phyloP scores from a whole-genome alignment of 305 asterid species.

The Fraxinus sp. region DNA sequence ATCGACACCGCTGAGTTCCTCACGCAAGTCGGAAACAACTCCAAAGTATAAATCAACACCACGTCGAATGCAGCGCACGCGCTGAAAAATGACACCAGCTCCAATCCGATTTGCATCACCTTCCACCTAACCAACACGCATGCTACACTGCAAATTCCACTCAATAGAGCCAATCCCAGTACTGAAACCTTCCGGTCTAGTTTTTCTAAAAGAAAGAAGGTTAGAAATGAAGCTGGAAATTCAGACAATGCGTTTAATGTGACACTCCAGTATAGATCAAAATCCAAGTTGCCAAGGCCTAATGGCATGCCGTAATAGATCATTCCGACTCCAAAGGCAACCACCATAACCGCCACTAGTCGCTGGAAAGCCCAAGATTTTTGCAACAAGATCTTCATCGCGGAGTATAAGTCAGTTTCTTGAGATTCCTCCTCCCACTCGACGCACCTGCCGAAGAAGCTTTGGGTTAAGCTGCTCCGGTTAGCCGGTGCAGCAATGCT shows the following conservation, averaged over 20 bases:
- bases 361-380: conserved; percentile 34
- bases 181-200: too few relatives aligned
- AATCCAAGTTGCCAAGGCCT: conserved; percentile 26
- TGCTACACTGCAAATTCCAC: too few relatives aligned
- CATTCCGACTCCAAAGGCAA: conserved; percentile 34
- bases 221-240: conserved; percentile 32
- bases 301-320: conserved; percentile 43
- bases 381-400: conserved; percentile 28
- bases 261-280: conserved; percentile 33
- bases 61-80: too few relatives aligned
- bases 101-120: too few relatives aligned
- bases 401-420: conserved; percentile 16
- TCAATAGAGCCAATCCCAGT: too few relatives aligned
- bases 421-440: background rate
- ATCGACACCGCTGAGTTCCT: too few relatives aligned
- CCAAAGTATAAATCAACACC: too few relatives aligned
- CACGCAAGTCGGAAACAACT: too few relatives aligned
- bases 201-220: conserved; percentile 19
- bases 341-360: conserved; percentile 25
- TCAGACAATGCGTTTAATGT: conserved; percentile 34
- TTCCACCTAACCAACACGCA: too few relatives aligned
- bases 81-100: too few relatives aligned
- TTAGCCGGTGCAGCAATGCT: conserved; percentile 15
- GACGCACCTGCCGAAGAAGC: conserved; percentile 17
- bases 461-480: conserved; percentile 13